Evolutionary conservation across 192 early-diverging fungal genomes (phyloP), one percentile per base, ranked within the genome.

Genomic region (Coemansia sp.): DNA sequence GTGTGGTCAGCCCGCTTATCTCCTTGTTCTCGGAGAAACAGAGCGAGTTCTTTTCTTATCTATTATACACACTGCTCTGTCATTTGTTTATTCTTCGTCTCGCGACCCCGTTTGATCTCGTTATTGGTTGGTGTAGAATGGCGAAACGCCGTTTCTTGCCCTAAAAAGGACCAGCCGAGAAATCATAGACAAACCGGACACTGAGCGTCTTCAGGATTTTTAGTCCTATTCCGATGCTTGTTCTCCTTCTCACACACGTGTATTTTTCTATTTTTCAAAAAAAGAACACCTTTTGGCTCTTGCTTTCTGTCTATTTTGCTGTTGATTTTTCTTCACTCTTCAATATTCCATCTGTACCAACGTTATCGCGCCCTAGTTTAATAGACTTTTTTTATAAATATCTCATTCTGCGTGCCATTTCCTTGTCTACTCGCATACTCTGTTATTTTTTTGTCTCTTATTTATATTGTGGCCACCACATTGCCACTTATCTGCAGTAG

Each of bases 81-180:
- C 20, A 7, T 22, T 46, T 46, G 43, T 62, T 46, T 59, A 49
- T 59, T 17, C 48, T 46, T 40, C 51, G 50, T 39, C 44, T 42
- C 56, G 64, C 16, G 49, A 19, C 19, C 9, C 16, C 4, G 8
- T 16, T 25, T 45, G 12, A 25, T 65, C n/a, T 54, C 32, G 22
- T 56, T 19, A 53, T 53, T 53, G 50, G 50, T 20, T 53, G 50
- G 17, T 53, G 20, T 20, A 11, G 50, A 20, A 53, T 20, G 19
- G 11, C 11, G 19, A 8, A 53, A 6, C 19, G 10, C 7, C 3
- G 5, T 22, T 1, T 20, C 19, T 53, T 53, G 12, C 50, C 50
- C 50, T 53, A 53, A 64, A 51, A 51, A 5, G 16, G 50, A 20
- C 38, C 32, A 38, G 38, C 16, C 40, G 54, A 44, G 40, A 25